Evolutionary conservation across 345 rosid genomes (phyloP).

Genomic region (Populus ilicifolia): DNA sequence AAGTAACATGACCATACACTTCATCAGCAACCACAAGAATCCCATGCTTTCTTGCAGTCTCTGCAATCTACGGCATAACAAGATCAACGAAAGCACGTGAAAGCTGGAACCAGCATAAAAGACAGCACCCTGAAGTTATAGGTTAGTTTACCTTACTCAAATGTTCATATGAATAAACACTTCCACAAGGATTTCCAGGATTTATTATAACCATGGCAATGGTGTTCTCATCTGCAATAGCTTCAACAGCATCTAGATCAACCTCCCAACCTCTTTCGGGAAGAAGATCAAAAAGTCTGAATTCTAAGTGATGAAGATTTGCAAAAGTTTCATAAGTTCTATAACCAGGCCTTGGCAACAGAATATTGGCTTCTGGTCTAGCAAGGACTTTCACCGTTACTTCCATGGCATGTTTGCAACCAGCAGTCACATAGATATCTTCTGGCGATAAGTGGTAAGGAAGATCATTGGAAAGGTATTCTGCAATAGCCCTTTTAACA

Average conservation of each 20-base stretch:
- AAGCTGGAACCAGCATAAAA: neutral
- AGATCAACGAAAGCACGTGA: neutral
- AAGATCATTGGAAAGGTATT: neutral
- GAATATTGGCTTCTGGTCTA: neutral
- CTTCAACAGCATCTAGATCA: no score
- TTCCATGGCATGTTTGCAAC: neutral
- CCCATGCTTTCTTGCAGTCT: slow-evolving; percentile 53
- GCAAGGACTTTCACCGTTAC: neutral
- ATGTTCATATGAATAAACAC: neutral
- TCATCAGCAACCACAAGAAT: slow-evolving; percentile 69
- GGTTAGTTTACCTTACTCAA: neutral
- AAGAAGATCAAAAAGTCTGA: neutral
- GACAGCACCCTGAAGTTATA: neutral
- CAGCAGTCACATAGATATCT: neutral
- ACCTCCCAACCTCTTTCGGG: no score
- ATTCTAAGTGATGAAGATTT: neutral
- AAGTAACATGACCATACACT: slow-evolving; percentile 20
- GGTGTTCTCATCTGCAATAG: no score
- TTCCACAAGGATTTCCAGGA: no score
- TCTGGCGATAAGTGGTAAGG: neutral
- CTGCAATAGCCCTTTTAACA: neutral
- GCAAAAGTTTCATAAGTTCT: neutral
- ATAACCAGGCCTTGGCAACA: neutral
- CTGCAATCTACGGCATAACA: slow-evolving; percentile 37
- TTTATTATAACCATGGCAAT: no score